Conservation (phyloP, 1,284 basidiomycete species). For the Lentinula novae-zelandiae region DNA sequence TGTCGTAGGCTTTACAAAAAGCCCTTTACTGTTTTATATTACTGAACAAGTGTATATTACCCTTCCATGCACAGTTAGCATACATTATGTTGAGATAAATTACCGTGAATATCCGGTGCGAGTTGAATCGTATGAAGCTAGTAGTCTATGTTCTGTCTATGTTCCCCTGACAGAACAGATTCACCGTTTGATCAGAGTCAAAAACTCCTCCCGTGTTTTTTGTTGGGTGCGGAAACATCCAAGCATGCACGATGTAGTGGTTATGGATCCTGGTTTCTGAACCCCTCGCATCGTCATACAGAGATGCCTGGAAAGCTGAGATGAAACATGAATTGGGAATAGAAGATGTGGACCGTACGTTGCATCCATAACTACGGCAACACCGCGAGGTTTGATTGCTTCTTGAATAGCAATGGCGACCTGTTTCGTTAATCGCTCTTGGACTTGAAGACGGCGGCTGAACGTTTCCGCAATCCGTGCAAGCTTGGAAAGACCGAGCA, state of each 20-base stretch:
- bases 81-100: constrained; percentile 15
- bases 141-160: constrained; percentile 14
- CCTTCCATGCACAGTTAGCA: neutral
- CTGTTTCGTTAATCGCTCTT: constrained; percentile 97
- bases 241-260: constrained; percentile 98
- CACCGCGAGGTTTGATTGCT: constrained; percentile 94
- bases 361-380: constrained; percentile 99
- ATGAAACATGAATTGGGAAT: constrained; percentile 14
- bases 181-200: constrained; percentile 71
- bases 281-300: constrained; percentile 99
- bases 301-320: constrained; percentile 69
- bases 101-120: constrained; percentile 13
- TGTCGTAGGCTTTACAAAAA: neutral
- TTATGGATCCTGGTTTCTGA: constrained; percentile 95
- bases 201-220: constrained; percentile 96
- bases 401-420: constrained; percentile 97
- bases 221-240: constrained; percentile 96
- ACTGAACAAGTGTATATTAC: constrained; percentile 5
- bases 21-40: neutral
- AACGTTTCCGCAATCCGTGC: constrained; percentile 98
- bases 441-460: constrained; percentile 92
- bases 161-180: constrained; percentile 14
- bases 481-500: constrained; percentile 96
- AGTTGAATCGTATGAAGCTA: constrained; percentile 41
- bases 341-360: constrained; percentile 57